Conservation (phyloP, 495 filamentous ascomycete species). For the Xylaria curta region DNA sequence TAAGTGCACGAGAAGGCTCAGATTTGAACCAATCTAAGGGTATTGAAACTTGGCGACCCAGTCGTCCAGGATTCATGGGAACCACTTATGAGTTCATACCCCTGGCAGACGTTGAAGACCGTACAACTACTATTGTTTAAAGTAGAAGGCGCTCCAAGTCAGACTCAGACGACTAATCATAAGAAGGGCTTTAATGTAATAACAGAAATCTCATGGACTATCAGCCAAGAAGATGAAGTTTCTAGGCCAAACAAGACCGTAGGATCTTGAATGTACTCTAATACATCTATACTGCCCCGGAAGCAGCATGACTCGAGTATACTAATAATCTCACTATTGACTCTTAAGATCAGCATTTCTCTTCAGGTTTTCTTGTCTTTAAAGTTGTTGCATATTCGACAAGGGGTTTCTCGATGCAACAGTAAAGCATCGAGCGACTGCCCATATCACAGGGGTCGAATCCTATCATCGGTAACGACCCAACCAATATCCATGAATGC, state of each 20-base stretch:
- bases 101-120: neutral
- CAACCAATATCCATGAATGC: too few species aligned
- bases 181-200: constrained; percentile 5
- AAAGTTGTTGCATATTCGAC: neutral
- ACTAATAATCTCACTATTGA: neutral
- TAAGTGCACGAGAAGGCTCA: neutral
- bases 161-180: neutral
- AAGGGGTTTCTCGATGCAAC: too few species aligned
- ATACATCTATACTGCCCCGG: neutral
- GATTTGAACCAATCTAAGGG: neutral
- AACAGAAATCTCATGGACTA: constrained; percentile 3
- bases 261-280: neutral
- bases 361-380: neutral
- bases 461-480: too few species aligned
- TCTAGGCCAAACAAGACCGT: neutral
- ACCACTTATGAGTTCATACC: constrained; percentile 9
- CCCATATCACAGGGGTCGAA: too few species aligned
- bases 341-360: neutral
- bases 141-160: neutral
- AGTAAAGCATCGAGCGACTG: too few species aligned
- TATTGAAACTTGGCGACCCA: constrained; percentile 8
- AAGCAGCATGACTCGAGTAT: neutral
- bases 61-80: neutral
- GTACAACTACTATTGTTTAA: neutral
- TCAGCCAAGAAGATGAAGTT: neutral